These are phyloP conservation scores for Ampelocalamus luodianensis DNA, from an alignment of 176 grass and related monocot species.

Conservation along the genomic window DNA sequence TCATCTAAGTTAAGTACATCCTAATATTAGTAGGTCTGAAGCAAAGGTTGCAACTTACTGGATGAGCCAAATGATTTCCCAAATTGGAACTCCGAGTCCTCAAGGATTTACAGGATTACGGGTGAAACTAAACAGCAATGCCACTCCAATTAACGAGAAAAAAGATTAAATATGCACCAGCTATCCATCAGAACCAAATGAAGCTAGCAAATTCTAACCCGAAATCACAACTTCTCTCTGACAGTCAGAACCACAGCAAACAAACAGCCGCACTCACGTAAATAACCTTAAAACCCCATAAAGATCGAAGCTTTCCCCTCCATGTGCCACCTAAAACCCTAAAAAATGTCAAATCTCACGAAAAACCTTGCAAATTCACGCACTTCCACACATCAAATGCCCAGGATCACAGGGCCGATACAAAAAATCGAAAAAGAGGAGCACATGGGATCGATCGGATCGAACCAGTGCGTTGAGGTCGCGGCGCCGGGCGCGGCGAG, in stretches of 20 bases:
- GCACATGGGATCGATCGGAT: not conserved
- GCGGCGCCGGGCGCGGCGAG: conserved; percentile 55
- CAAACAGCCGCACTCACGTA: not conserved
- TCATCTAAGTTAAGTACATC: conserved; percentile 2
- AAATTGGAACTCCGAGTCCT: conserved; percentile 9
- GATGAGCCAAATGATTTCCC: not conserved
- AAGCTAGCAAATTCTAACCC: conserved; percentile 5
- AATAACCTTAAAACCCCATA: not conserved
- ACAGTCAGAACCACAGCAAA: conserved; percentile 6
- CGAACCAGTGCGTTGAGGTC: conserved; percentile 81
- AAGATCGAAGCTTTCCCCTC: conserved; percentile 20
- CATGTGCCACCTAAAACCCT: conserved; percentile 1
- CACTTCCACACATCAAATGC: not conserved
- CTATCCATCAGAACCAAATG: not conserved
- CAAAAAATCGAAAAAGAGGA: not conserved
- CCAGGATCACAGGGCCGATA: conserved; percentile 9
- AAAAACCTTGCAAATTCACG: not conserved
- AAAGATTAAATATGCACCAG: not conserved
- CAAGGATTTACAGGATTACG: conserved; percentile 20
- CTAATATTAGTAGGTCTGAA: conserved; percentile 26
- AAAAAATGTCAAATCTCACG: not conserved
- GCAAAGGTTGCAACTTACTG: conserved; percentile 16
- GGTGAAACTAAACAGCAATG: not conserved
- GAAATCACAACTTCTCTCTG: not conserved
- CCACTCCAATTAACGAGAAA: not conserved